Conservation (phyloP, 257 asterid genomes). For the Penstemon eatonii region DNA sequence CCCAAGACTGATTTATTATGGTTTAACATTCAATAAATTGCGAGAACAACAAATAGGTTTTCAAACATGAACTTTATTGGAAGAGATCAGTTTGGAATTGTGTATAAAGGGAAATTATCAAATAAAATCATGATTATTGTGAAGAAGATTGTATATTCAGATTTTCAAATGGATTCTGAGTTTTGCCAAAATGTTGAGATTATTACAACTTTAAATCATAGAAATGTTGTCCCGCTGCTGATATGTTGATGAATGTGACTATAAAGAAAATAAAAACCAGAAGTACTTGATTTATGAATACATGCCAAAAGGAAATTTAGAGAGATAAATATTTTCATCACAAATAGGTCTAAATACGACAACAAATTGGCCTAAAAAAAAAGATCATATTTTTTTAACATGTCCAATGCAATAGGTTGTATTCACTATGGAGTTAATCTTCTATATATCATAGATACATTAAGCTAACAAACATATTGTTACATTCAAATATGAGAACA, state of each 20-base stretch:
- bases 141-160: conserved; percentile 43
- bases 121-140: conserved; percentile 56
- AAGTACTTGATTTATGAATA: conserved; percentile 47
- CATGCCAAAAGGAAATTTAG: no score
- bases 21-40: conserved; percentile 44
- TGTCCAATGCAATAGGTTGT: no score
- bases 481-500: no score
- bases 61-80: conserved; percentile 53
- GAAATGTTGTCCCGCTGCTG: conserved; percentile 58
- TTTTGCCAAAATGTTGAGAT: conserved; percentile 54
- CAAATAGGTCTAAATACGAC: no score
- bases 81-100: conserved; percentile 53
- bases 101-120: conserved; percentile 48
- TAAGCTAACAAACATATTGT: no score
- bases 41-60: conserved; percentile 48
- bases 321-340: no score
- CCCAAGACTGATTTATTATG: conserved; percentile 47
- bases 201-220: conserved; percentile 52
- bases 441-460: no score
- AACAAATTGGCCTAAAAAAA: no score
- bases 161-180: conserved; percentile 42
- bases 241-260: conserved; percentile 29
- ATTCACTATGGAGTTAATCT: no score
- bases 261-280: conserved; percentile 21
- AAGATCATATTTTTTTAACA: no score